Base-by-base conservation (phyloP, 495 filamentous ascomycete genomes). In the Aspergillus bertholletiae region DNA sequence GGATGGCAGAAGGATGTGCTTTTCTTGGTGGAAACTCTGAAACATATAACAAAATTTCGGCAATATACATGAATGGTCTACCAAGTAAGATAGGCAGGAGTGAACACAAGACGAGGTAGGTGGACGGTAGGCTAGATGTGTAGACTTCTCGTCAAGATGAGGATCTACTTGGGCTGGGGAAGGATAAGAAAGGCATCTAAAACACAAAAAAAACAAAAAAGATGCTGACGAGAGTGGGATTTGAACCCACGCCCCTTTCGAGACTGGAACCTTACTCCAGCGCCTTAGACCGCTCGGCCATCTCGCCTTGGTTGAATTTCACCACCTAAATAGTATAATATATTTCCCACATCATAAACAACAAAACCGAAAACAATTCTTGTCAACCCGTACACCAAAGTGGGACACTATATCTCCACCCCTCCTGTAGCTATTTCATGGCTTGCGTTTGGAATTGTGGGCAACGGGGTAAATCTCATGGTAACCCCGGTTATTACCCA, bases 171-270 rank as follows among this genome's bases (percentile, higher is more conserved):
- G 9, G 12, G 34, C 5, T 39, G 8, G 5, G 3, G 2, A 40
- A 20, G 3, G 2, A 17, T 2, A 8, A 8, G 17, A 4, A 40
- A 40, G 9, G 34, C 3, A 40, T 18, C 3, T 18, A 40, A 2
- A 17, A 40, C 2, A 40, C 2, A 18, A 40, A 39, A 39, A 15
- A 39, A 39, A 39, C n/a, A 39, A 39, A 59, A 26, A 40, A 51
- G 48, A 51, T 47, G 44, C n/a, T 53, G 50, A 53, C 50, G 40
- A 53, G 50, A 53, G 50, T 53, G 50, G 50, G 50, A 53, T 53
- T 53, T 44, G 50, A 53, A 53, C 50, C 50, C 50, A 53, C 50
- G 50, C 50, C 50, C 50, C 50, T 53, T 53, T 53, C 50, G 50
- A 53, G 50, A 53, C 50, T 53, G 44, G 44, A 47, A 47, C 44